Evolutionary conservation across 2,329 filamentous ascomycete species (phyloP).

Genomic region (Sclerotinia nivalis): DNA sequence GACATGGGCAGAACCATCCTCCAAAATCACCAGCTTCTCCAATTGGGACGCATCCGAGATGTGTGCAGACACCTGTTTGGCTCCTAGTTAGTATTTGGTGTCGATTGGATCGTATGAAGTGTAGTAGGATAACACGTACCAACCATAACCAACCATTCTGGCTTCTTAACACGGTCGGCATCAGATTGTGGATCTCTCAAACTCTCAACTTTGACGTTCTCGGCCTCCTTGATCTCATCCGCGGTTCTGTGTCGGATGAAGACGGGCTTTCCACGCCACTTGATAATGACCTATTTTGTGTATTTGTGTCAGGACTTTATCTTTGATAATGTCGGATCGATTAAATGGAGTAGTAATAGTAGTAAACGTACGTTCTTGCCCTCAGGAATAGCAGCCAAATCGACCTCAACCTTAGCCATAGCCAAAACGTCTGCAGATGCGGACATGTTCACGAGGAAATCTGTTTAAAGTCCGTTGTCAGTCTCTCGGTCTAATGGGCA

Average conservation of each 20-base stretch:
- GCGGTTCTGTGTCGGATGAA: constrained; percentile 98
- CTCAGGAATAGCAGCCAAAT: constrained; percentile 88
- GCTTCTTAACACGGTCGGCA: constrained; percentile 92
- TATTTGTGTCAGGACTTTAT: constrained; percentile 18
- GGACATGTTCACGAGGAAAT: constrained; percentile 99
- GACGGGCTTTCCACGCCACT: constrained; percentile 99
- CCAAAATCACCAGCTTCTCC: constrained; percentile 97
- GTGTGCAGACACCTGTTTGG: constrained; percentile 86
- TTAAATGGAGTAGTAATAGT: background rate
- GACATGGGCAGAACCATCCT: constrained; percentile 99
- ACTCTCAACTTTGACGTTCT: constrained; percentile 77
- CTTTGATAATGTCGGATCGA: background rate
- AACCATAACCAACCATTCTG: constrained; percentile 98
- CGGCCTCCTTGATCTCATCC: constrained; percentile 91
- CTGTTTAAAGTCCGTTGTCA: constrained; percentile 51
- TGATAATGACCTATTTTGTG: constrained; percentile 80
- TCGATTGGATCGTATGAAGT: background rate
- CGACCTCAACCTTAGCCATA: constrained; percentile 99
- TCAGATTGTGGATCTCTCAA: constrained; percentile 92
- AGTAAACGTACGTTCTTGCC: constrained; percentile 92
- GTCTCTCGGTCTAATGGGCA: constrained; percentile 15
- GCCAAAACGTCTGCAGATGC: constrained; percentile 97
- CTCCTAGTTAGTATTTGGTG: constrained; percentile 31
- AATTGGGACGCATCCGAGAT: constrained; percentile 98
- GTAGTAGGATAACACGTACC: constrained; percentile 54